A percentile compares a stretch with the other conserved stretches of the same genome.
These are phyloP conservation scores for Claviceps purpurea DNA, from an alignment of 2,329 filamentous ascomycete genomes.

Conservation along the genomic window DNA sequence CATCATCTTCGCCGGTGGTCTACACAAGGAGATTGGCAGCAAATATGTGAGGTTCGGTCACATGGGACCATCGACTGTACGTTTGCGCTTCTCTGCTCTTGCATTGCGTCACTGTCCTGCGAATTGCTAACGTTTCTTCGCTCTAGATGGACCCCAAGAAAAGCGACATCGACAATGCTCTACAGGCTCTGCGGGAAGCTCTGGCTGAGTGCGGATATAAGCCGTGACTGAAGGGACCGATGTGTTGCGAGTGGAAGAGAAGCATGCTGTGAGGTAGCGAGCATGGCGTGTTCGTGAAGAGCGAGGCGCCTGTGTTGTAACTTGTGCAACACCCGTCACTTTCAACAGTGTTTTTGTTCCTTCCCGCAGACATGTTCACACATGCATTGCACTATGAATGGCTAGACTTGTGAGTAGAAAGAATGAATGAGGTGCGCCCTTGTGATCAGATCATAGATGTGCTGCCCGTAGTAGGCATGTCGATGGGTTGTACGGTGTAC, in stretches of 20 bases:
- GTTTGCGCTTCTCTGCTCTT: conserved; percentile 16
- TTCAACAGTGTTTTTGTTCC: neutral
- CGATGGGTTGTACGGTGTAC: too few relatives aligned
- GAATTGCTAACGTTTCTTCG: neutral
- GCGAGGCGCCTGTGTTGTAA: neutral
- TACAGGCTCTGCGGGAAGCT: conserved; percentile 62
- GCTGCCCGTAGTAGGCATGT: too few relatives aligned
- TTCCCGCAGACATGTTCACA: neutral
- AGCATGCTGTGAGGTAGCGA: neutral
- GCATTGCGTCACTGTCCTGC: neutral
- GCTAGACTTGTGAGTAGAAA: neutral
- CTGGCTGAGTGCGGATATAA: conserved; percentile 60
- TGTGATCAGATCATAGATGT: too few relatives aligned
- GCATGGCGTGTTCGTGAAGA: neutral
- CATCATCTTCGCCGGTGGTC: conserved; percentile 84
- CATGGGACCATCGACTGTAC: conserved; percentile 84
- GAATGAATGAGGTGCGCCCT: too few relatives aligned
- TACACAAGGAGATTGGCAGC: conserved; percentile 88
- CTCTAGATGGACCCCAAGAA: conserved; percentile 58
- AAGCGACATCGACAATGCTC: conserved; percentile 71
- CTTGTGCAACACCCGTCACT: neutral
- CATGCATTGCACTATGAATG: neutral
- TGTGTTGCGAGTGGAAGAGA: neutral
- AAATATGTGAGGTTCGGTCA: conserved; percentile 95
- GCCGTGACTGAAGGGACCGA: conserved; percentile 17